Evolutionary conservation across 176 grass and related monocot species (phyloP), one percentile per base, ranked within the genome.

Genomic region (Oryza officinalis): DNA sequence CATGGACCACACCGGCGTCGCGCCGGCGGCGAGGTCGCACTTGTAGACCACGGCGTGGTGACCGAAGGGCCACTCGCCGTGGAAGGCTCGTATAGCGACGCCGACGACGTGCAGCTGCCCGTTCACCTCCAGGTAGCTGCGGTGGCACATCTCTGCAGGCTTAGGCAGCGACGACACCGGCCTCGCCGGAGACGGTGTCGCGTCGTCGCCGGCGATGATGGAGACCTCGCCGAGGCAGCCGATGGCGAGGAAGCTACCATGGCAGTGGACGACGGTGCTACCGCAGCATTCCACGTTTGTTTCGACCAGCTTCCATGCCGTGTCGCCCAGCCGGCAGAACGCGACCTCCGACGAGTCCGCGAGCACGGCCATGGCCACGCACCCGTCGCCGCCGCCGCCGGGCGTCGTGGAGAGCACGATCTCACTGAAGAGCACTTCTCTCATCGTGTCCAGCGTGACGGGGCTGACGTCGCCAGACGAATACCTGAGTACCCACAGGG

Each of bases 331-430:
- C n/a, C 59, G 68, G 68, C 84, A 86, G 84, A 86, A 52, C 22
- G 69, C 76, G 57, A 86, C 69, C 57, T 37, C 45, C 23, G 68
- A 65, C 10, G 84, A 86, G 43, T 63, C 25, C 5, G 76, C 54
- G 4, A 86, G 84, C 59, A 64, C 60, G 18, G 76, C 69, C 84
- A 86, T 73, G 41, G 76, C 76, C 68, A 73, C 30, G 76, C 57
- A 86, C 10, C 35, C 54, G 7, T 10, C 5, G 65, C 41, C 57
- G 23, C 49, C 30, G 75, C 6, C 17, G 57, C 40, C 18, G 83
- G 75, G 79, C 44, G 79, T 26, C 13, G 67, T 40, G 4, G 84
- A 86, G n/a, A 86, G 76, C 30, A 80, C 69, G 59, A 86, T 74
- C 76, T 73, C 30, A 1, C 31, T 59, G 41, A 86, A 80, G 31